Evolutionary conservation across 1,284 basidiomycete species (phyloP).

Genomic region (Nidula niveotomentosa): DNA sequence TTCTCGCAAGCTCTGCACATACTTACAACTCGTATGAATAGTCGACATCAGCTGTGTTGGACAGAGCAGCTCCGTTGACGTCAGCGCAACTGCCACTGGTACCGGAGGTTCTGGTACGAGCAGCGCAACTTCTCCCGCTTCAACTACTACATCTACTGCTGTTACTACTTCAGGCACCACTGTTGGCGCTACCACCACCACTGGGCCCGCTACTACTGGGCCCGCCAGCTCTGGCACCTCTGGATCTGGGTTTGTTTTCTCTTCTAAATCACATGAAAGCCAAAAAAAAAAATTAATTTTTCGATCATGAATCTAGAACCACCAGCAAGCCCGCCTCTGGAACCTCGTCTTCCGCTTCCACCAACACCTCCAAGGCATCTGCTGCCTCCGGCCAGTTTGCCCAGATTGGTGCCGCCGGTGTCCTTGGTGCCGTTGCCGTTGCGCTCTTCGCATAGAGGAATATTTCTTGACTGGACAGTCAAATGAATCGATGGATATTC

Average conservation of each 20-base stretch:
- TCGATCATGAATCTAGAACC: conserved; percentile 1
- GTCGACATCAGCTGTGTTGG: conserved; percentile 33
- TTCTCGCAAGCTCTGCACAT: conserved; percentile 1
- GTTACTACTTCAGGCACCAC: conserved; percentile 8
- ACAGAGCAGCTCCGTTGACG: conserved; percentile 11
- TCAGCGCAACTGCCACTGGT: conserved; percentile 1
- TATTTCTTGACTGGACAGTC: neutral
- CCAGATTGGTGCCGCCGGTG: conserved; percentile 38
- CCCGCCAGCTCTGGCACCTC: conserved; percentile 14
- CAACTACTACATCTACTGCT: conserved; percentile 7
- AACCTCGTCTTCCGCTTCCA: conserved; percentile 12
- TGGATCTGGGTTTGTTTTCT: neutral
- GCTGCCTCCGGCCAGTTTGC: conserved; percentile 33
- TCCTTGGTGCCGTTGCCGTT: conserved; percentile 44
- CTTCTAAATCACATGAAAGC: neutral
- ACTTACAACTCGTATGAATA: conserved; percentile 12
- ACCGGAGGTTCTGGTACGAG: conserved; percentile 12
- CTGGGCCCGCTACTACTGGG: conserved; percentile 11
- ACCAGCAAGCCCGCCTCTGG: conserved; percentile 13
- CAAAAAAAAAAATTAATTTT: neutral
- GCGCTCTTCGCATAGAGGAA: conserved; percentile 40
- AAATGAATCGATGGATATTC: neutral
- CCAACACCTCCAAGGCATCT: conserved; percentile 23
- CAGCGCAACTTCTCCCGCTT: conserved; percentile 11
- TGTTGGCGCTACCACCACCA: conserved; percentile 12